Base-by-base conservation (phyloP, 2,329 filamentous ascomycete species). In the Juglanconis juglandina region DNA sequence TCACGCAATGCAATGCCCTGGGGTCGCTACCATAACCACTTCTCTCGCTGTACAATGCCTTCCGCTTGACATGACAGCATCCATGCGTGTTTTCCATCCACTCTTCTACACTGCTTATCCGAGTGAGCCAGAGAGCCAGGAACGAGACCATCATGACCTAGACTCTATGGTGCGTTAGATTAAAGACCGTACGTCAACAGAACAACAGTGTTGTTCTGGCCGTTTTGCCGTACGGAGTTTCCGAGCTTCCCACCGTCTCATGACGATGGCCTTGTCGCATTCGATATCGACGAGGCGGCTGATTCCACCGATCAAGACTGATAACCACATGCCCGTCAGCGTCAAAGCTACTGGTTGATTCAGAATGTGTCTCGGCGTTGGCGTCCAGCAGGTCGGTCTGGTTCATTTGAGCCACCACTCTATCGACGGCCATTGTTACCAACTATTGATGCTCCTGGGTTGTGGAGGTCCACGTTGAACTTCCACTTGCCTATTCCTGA, bases 401-500 rank as follows among this genome's bases (percentile, higher is more conserved):
- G 14, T 57, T 42, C 17, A 32, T 33, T 34, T 37, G 35, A n/a
- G 17, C 17, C 32, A 39, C 37, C 30, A 17, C 41, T 50, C 63
- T 66, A 73, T 44, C 66, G 64, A 48, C 66, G 66, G 54, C 64
- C 68, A 8, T 17, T 48, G 37, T 70, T 62, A 39, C 68, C 67
- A 33, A 64, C 58, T 49, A 63, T 56, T n/a, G 51, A 34, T 5
- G 64, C 13, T 17, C 63, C 57, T 5, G 62, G 61, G 35, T 58
- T 59, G 24, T 63, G 67, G 5, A 76, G 65, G 52, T 76, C 72
- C 2, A 70, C 69, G 58, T 79, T 80, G 24, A 81, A 81, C 4
- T 73, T 74, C 79, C 79, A 81, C 63, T 75, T 74, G 24, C 76
- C 79, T 81, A 56, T 3, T n/a, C 2, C 17, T 11, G 37, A 54